Percentiles rank a stretch among this genome's conserved stretches.
phyloP scores from a whole-genome alignment of 2,329 filamentous ascomycete genomes.

The Paecilomyces sp. region DNA sequence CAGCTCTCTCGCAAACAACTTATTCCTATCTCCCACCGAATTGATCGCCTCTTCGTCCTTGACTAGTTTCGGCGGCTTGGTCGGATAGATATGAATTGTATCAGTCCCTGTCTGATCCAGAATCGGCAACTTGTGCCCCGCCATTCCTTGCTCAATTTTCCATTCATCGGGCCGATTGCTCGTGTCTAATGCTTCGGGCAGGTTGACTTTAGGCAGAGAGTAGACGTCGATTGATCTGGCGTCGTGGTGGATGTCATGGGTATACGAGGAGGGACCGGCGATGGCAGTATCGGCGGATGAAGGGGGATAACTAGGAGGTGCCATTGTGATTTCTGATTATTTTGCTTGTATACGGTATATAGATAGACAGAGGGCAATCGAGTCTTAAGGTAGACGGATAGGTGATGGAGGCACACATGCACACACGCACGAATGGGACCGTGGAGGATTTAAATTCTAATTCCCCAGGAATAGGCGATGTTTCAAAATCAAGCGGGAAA shows the following conservation, averaged over 20 bases:
- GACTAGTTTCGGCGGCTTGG: constrained; percentile 19
- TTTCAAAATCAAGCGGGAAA: too few relatives aligned
- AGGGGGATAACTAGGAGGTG: too few relatives aligned
- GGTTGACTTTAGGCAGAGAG: not conserved
- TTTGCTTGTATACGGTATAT: too few relatives aligned
- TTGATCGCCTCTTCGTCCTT: constrained; percentile 38
- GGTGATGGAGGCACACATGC: too few relatives aligned
- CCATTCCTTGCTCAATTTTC: constrained; percentile 48
- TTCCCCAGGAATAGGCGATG: too few relatives aligned
- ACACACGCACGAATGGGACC: too few relatives aligned
- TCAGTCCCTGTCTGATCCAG: constrained; percentile 39
- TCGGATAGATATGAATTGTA: constrained; percentile 20
- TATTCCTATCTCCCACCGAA: constrained; percentile 30
- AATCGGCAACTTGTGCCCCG: constrained; percentile 40
- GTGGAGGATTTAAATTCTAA: too few relatives aligned
- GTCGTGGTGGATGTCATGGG: not conserved
- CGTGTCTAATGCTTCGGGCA: not conserved
- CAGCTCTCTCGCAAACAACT: constrained; percentile 37
- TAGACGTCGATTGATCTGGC: not conserved
- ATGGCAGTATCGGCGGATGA: not conserved
- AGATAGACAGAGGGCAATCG: too few relatives aligned
- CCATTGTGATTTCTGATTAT: too few relatives aligned
- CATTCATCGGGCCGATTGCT: constrained; percentile 41
- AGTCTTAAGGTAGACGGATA: too few relatives aligned
- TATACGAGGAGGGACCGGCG: not conserved